Evolutionary conservation across 768 basidiomycete species (phyloP), one percentile per base, ranked within the genome.

Genomic region (Leccinum rimulosum): DNA sequence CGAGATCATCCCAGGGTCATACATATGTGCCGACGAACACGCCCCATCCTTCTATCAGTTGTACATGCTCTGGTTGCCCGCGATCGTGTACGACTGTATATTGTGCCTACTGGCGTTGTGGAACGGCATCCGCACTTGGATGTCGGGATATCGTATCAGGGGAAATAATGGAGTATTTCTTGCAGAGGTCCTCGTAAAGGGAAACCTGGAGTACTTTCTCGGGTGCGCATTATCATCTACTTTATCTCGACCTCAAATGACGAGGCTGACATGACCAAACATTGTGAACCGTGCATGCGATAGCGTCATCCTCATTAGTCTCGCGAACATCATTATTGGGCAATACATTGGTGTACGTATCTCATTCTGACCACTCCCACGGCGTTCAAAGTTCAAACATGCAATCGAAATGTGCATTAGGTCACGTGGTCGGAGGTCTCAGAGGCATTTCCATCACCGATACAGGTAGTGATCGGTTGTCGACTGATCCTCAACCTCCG

Each of bases 1-100:
- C 51, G 4, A 36, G 30, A 25, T 33, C 0, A 28, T 25, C 25
- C 25, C 49, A 11, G 60, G 63, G 15, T 19, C 54, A 8, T 54
- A 52, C 36, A 57, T 56, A 22, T 62, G 63, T 28, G 25, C 55
- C 3, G 45, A 54, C 17, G 22, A n/a, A 8, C 11, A 4, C 0
- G 52, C 8, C 0, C 55, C 57, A n/a, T 14, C 49, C 3, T 58
- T 57, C 51, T 59, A 17, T 6, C 51, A 38, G 10, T 33, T 45
- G 7, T 64, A 54, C n/a, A 28, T 56, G 9, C 17, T 64, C 1
- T 64, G 61, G 63, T 9, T 62, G 17, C 57, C 61, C 3, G 43
- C 56, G 28, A 54, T 64, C 22, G n/a, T 54, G 22, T 59, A 28
- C 33, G 57, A 64, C 14, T 38, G 57, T 2, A 2, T 40, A 0